phyloP scores from a whole-genome alignment of 2,329 filamentous ascomycete species.

The Byssothecium circinans region DNA sequence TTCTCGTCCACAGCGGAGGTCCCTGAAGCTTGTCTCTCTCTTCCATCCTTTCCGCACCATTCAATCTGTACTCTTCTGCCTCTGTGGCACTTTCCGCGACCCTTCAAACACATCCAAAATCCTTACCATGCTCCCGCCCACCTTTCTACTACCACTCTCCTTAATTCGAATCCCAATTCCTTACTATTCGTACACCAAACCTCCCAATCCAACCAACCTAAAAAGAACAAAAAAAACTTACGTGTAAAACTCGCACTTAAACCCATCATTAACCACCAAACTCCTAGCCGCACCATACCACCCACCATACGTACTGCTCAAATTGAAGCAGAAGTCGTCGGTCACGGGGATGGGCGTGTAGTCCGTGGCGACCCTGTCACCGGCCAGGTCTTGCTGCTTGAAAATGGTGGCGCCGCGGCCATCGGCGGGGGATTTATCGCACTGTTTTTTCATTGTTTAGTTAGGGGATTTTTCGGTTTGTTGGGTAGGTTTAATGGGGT shows the following conservation, averaged over 20 bases:
- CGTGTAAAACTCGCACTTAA: slow-evolving; percentile 23
- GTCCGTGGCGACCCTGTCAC: slow-evolving; percentile 8
- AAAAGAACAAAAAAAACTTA: slow-evolving; percentile 10
- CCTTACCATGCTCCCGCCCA: no score
- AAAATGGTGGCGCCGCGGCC: slow-evolving; percentile 11
- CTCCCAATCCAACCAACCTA: background rate
- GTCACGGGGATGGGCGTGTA: slow-evolving; percentile 14
- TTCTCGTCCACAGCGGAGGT: no score
- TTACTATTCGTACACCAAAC: no score
- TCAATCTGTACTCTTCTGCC: no score
- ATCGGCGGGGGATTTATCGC: slow-evolving; percentile 4
- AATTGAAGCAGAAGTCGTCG: slow-evolving; percentile 14
- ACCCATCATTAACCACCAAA: slow-evolving; percentile 16
- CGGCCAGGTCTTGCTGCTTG: slow-evolving; percentile 15
- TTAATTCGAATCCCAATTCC: no score
- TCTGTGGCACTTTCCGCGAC: no score
- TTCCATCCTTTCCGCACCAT: no score
- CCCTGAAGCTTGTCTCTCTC: no score
- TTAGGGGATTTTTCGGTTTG: background rate
- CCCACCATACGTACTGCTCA: slow-evolving; percentile 21
- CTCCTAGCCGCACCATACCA: slow-evolving; percentile 20
- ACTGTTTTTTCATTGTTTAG: no score
- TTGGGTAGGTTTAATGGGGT: background rate
- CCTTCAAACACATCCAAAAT: no score
- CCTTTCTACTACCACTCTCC: no score